These are phyloP conservation scores for Colletotrichum sp. DNA, from an alignment of 2,329 filamentous ascomycete species.

Conservation along the genomic window DNA sequence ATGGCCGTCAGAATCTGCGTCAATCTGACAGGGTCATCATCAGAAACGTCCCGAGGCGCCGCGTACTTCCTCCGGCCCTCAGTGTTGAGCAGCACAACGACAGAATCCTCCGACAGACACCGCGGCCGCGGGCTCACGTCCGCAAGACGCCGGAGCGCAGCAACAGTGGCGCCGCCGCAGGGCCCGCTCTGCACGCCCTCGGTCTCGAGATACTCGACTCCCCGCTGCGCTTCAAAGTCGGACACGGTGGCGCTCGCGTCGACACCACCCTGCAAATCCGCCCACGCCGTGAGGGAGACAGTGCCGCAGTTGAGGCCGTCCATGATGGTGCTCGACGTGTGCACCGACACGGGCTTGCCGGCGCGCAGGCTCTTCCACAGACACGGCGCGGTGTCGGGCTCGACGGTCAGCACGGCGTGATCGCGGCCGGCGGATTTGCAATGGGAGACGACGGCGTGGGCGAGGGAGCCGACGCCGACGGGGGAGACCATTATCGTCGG, in stretches of 20 bases:
- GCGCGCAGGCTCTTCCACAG: slow-evolving; percentile 56
- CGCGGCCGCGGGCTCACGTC: slow-evolving; percentile 31
- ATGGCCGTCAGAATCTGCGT: slow-evolving; percentile 51
- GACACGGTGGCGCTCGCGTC: slow-evolving; percentile 65
- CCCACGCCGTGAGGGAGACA: slow-evolving; percentile 69
- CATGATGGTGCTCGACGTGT: slow-evolving; percentile 72
- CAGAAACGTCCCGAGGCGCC: slow-evolving; percentile 33
- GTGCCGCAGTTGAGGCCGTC: slow-evolving; percentile 75
- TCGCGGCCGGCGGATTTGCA: slow-evolving; percentile 54
- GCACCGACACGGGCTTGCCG: slow-evolving; percentile 51
- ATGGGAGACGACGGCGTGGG: slow-evolving; percentile 69
- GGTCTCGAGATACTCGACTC: slow-evolving; percentile 55
- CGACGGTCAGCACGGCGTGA: slow-evolving; percentile 64
- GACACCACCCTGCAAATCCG: slow-evolving; percentile 58
- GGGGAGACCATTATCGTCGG: slow-evolving; percentile 62
- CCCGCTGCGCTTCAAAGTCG: slow-evolving; percentile 65
- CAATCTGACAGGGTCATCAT: slow-evolving; percentile 44
- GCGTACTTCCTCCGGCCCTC: slow-evolving; percentile 63
- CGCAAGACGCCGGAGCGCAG: slow-evolving; percentile 56
- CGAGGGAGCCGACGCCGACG: slow-evolving; percentile 75
- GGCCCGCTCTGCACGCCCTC: slow-evolving; percentile 59
- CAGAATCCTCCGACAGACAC: slow-evolving; percentile 47
- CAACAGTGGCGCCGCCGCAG: slow-evolving; percentile 64
- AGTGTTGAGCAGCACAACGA: slow-evolving; percentile 70
- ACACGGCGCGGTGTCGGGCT: slow-evolving; percentile 69